Evolutionary conservation across 2,329 filamentous ascomycete species (phyloP), one percentile per base, ranked within the genome.

Genomic region (Furcasterigmium furcatum): DNA sequence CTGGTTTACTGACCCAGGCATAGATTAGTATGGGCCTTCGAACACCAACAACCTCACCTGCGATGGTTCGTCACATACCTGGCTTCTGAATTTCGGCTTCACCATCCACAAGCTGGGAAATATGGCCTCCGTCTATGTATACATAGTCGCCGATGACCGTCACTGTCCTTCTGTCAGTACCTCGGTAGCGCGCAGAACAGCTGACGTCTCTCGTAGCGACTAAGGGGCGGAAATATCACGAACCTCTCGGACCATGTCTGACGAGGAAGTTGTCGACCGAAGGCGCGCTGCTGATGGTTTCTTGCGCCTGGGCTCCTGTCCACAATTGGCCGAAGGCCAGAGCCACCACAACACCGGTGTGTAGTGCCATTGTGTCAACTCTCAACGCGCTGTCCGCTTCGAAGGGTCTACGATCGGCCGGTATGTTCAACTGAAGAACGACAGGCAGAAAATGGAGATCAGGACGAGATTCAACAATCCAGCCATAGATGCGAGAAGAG

Each of bases 51-150:
- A 8, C n/a, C 18, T 20, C 4, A 19, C 3, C 18, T 32, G 12
- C 5, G n/a, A 36, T n/a, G 16, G 2, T 36, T 3, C 34, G 18
- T 4, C 18, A 18, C 34, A 9, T 36, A 36, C 34, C 18, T 19
- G 34, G 16, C 12, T 16, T 14, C 34, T 18, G 16, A 4, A 36
- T 16, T 9, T 18, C 8, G 34, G 34, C n/a, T 18, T 52, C 56
- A 6, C 56, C 61, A 21, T 61, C 52, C 40, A 52, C 46, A 10
- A 51, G 51, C 27, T 58, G 55, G 3, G 56, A 63, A 3, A 65
- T 43, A 46, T 64, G 58, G 14, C 67, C 67, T 38, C 66, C 66
- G 45, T 70, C 65, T 39, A 69, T 59, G 43, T 67, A 70, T 30
- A 64, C 49, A 38, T 65, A 65, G 44, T 67, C 58, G 9, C 63